Evolutionary conservation across 352 stramenopile genomes (phyloP).

Genomic region (Phytophthora aleatoria): DNA sequence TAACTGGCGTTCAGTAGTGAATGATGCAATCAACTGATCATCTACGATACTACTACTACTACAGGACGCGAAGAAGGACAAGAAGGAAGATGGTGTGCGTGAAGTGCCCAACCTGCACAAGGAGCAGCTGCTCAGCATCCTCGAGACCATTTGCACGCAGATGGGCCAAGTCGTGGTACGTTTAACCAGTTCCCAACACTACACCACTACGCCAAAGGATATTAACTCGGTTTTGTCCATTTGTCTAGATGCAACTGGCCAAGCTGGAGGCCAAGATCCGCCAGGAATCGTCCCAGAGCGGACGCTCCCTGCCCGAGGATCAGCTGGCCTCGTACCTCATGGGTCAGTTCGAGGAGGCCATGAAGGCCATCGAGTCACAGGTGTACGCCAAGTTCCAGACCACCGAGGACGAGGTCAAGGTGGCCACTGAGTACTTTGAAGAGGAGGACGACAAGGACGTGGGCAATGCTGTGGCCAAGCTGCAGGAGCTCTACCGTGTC

Average conservation of each 20-base stretch:
- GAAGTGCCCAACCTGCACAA: slow-evolving; percentile 88
- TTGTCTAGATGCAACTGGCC: slow-evolving; percentile 78
- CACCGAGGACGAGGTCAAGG: slow-evolving; percentile 87
- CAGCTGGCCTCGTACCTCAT: slow-evolving; percentile 89
- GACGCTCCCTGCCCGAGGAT: slow-evolving; percentile 79
- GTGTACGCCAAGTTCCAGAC: slow-evolving; percentile 91
- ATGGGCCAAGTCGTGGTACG: slow-evolving; percentile 89
- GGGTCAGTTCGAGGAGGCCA: slow-evolving; percentile 90
- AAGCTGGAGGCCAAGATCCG: slow-evolving; percentile 90
- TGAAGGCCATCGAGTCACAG: slow-evolving; percentile 90
- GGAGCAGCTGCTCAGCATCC: slow-evolving; percentile 86
- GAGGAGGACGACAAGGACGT: slow-evolving; percentile 89
- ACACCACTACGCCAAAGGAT: neutral
- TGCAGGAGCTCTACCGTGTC: slow-evolving; percentile 88
- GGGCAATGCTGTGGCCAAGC: slow-evolving; percentile 79
- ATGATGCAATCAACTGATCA: slow-evolving; percentile 5
- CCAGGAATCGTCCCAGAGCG: slow-evolving; percentile 87
- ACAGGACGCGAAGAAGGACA: slow-evolving; percentile 60
- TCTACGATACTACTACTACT: neutral
- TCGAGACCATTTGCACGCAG: slow-evolving; percentile 88
- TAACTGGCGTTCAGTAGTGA: neutral
- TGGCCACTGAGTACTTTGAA: slow-evolving; percentile 89
- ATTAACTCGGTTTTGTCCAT: neutral
- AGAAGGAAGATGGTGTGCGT: slow-evolving; percentile 61
- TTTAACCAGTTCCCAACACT: slow-evolving; percentile 2